These are phyloP conservation scores for Leucaena leucocephala DNA, from an alignment of 306 rosid species.

Conservation along the genomic window DNA sequence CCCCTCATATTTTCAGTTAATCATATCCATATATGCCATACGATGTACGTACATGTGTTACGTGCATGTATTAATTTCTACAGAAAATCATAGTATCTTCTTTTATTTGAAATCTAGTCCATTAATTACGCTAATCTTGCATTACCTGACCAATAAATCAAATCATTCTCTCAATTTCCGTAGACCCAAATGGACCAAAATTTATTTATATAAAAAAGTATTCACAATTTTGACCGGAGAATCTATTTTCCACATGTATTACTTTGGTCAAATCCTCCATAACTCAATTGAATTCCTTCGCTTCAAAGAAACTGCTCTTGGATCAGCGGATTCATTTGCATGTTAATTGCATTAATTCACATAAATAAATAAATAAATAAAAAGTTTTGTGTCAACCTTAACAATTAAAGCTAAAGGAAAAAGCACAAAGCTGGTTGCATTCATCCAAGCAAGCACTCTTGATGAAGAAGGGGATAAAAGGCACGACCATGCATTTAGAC, in stretches of 20 bases:
- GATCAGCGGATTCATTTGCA: background rate
- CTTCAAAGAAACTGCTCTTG: constrained; percentile 4
- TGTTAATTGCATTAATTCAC: background rate
- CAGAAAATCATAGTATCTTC: background rate
- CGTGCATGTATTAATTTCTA: background rate
- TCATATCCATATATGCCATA: background rate
- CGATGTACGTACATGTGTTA: background rate
- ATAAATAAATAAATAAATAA: no score
- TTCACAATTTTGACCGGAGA: background rate
- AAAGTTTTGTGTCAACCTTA: background rate
- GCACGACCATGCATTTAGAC: background rate
- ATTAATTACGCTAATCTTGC: no score
- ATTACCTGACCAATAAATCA: background rate
- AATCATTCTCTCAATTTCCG: background rate
- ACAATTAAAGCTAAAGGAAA: background rate
- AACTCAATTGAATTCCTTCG: constrained; percentile 1
- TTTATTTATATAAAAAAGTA: no score
- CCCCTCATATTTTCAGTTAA: background rate
- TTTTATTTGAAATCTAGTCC: no score
- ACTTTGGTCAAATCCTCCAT: background rate
- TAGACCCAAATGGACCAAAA: background rate
- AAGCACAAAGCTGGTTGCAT: background rate
- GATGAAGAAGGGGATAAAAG: background rate
- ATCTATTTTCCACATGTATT: background rate
- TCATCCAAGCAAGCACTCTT: background rate